phyloP scores from a whole-genome alignment of 305 asterid genomes.

The Ajuga reptans region DNA sequence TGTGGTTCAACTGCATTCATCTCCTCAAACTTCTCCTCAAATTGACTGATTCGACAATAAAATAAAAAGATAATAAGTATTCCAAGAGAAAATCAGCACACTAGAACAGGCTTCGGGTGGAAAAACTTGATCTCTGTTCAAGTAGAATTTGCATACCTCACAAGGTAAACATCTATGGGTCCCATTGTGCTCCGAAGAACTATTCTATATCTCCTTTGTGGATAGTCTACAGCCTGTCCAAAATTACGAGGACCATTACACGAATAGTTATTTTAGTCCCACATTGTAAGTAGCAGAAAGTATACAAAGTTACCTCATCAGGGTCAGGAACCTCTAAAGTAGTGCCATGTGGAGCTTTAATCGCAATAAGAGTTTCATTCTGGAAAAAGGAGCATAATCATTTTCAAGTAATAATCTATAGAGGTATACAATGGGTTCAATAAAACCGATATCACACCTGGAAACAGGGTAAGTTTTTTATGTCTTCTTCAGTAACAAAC shows the following conservation, averaged over 20 bases:
- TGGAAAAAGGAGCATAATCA: slow-evolving; percentile 21
- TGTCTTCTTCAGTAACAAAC: slow-evolving; percentile 74
- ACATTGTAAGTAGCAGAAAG: not conserved
- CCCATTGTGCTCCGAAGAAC: slow-evolving; percentile 91
- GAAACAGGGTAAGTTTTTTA: slow-evolving; percentile 58
- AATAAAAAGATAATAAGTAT: not conserved
- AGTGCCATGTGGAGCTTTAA: slow-evolving; percentile 86
- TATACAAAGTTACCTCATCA: slow-evolving; percentile 45
- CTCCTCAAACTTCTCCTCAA: slow-evolving; percentile 83
- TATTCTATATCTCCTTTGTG: slow-evolving; percentile 78
- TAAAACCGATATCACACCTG: slow-evolving; percentile 37
- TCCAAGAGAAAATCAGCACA: not conserved
- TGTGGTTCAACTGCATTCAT: slow-evolving; percentile 42
- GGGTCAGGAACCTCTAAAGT: slow-evolving; percentile 81
- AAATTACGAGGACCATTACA: not conserved
- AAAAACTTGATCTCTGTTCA: not conserved
- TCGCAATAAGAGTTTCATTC: slow-evolving; percentile 76
- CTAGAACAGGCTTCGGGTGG: not conserved
- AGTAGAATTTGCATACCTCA: slow-evolving; percentile 39
- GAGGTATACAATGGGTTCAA: not conserved
- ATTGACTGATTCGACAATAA: slow-evolving; percentile 38
- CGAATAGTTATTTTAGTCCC: not conserved
- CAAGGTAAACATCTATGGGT: slow-evolving; percentile 80
- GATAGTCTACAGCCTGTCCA: slow-evolving; percentile 67
- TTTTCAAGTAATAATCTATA: not conserved